Conservation (phyloP, 164 flowering plant species). For the Kalanchoe fedtschenkoi region DNA sequence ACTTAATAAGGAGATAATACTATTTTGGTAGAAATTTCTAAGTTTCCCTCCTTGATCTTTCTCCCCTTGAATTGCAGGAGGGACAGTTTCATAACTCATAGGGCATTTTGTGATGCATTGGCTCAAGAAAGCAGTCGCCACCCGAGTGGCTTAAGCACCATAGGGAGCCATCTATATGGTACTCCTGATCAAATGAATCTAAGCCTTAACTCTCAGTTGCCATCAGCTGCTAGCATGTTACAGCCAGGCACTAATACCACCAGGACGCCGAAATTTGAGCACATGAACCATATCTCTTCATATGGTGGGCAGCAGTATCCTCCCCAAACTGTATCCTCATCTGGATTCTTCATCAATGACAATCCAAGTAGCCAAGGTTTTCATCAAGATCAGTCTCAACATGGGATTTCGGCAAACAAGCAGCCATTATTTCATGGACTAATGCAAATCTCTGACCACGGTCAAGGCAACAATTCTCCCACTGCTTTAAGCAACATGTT, state of each 20-base stretch:
- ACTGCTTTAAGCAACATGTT: constrained; percentile 28
- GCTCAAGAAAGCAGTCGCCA: constrained; percentile 79
- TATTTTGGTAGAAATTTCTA: neutral
- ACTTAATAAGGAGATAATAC: too few relatives aligned
- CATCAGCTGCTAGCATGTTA: constrained; percentile 26
- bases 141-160: constrained; percentile 38
- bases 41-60: neutral
- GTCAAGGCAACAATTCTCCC: constrained; percentile 15
- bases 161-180: constrained; percentile 50
- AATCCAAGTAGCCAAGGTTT: constrained; percentile 15
- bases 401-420: constrained; percentile 25
- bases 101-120: constrained; percentile 89
- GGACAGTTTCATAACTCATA: constrained; percentile 84
- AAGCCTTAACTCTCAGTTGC: constrained; percentile 28
- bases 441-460: constrained; percentile 54
- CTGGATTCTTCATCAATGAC: constrained; percentile 25
- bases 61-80: constrained; percentile 38
- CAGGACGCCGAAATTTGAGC: constrained; percentile 29
- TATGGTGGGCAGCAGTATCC: constrained; percentile 15
- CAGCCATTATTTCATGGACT: constrained; percentile 34
- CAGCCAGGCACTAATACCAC: constrained; percentile 35
- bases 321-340: constrained; percentile 15
- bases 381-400: constrained; percentile 22
- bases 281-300: constrained; percentile 13
- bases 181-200: constrained; percentile 32